Percentiles rank a stretch among this genome's conserved stretches.
Evolutionary conservation across 2,329 filamentous ascomycete genomes (phyloP).

Genomic region (Ophiostoma triangulosporum): DNA sequence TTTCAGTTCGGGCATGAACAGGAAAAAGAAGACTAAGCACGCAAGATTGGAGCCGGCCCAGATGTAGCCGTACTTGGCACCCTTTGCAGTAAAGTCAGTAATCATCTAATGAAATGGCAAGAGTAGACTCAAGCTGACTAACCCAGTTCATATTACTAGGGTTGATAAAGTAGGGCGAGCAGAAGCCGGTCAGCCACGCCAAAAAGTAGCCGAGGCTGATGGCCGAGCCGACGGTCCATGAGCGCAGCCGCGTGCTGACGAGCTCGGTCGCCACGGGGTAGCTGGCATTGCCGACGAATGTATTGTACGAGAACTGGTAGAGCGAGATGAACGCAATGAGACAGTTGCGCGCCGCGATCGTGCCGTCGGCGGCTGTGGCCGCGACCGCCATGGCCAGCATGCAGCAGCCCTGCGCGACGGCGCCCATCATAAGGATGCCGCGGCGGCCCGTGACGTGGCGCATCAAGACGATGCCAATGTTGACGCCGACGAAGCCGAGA

Average conservation of each 20-base stretch:
- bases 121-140: too few relatives aligned
- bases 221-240: slow-evolving; percentile 35
- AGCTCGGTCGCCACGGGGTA: slow-evolving; percentile 30
- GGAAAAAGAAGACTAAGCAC: slow-evolving; percentile 20
- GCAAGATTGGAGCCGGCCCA: slow-evolving; percentile 24
- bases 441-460: slow-evolving; percentile 32
- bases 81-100: too few relatives aligned
- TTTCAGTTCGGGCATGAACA: slow-evolving; percentile 21
- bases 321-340: slow-evolving; percentile 24
- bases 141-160: slow-evolving; percentile 27
- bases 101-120: too few relatives aligned
- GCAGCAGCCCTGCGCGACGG: slow-evolving; percentile 27
- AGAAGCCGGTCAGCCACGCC: slow-evolving; percentile 28
- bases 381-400: slow-evolving; percentile 31
- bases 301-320: slow-evolving; percentile 25
- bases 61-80: slow-evolving; percentile 30
- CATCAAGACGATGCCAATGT: slow-evolving; percentile 35
- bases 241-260: slow-evolving; percentile 29
- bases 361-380: slow-evolving; percentile 17
- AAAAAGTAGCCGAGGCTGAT: slow-evolving; percentile 30
- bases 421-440: slow-evolving; percentile 33
- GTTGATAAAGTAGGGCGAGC: slow-evolving; percentile 34
- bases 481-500: slow-evolving; percentile 33
- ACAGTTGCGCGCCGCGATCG: slow-evolving; percentile 19
- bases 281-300: slow-evolving; percentile 26